Conservation (phyloP, 2,329 filamentous ascomycete species). For the Microdochium bolleyi region DNA sequence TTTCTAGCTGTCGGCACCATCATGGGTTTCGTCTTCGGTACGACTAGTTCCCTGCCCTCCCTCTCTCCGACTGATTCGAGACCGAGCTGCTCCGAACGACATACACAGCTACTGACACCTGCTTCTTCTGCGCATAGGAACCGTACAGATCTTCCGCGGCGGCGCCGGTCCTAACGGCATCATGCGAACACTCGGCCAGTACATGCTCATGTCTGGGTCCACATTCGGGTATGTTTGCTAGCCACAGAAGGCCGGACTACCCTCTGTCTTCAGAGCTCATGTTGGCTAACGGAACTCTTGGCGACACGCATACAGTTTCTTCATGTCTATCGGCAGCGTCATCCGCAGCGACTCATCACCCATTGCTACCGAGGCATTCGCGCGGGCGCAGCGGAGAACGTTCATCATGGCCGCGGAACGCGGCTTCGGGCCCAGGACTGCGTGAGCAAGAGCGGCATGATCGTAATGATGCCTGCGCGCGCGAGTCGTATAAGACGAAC, state of each 20-base stretch:
- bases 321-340: conserved; percentile 97
- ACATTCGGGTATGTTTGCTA: conserved; percentile 89
- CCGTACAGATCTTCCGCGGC: conserved; percentile 90
- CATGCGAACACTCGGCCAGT: conserved; percentile 89
- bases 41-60: conserved; percentile 11
- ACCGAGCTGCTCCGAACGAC: neutral
- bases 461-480: neutral
- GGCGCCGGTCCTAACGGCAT: conserved; percentile 90
- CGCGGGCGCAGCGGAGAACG: conserved; percentile 64
- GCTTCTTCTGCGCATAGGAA: conserved; percentile 44
- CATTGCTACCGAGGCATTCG: conserved; percentile 67
- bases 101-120: conserved; percentile 4
- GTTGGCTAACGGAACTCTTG: too few species aligned
- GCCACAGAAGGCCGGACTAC: too few species aligned
- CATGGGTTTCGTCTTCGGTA: conserved; percentile 97
- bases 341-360: conserved; percentile 86
- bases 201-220: conserved; percentile 90
- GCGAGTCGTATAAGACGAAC: neutral
- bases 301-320: conserved; percentile 54
- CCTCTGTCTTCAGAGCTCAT: too few species aligned
- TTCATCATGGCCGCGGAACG: conserved; percentile 45
- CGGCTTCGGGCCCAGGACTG: neutral
- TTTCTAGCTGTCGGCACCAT: conserved; percentile 79
- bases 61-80: neutral
- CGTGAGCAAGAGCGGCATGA: neutral